These are phyloP conservation scores for Cordyceps militaris DNA, from an alignment of 2,329 filamentous ascomycete genomes.

Conservation along the genomic window DNA sequence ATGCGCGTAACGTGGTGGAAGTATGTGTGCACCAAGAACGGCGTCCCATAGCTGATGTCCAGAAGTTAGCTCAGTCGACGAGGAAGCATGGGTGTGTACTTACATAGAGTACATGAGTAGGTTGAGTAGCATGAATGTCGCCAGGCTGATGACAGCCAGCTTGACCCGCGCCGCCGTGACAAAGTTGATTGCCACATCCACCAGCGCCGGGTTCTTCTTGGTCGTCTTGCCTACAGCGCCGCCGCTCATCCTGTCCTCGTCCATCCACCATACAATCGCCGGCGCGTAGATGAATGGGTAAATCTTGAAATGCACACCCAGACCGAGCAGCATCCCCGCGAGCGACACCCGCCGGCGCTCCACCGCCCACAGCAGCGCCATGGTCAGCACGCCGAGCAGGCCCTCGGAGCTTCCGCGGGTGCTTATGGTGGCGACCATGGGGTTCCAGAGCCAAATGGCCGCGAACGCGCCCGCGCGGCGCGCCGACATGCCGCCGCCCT, in stretches of 20 bases:
- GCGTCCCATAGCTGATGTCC: conserved; percentile 59
- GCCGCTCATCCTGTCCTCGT: conserved; percentile 39
- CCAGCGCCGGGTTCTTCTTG: conserved; percentile 10
- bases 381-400: conserved; percentile 75
- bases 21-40: conserved; percentile 85
- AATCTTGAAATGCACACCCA: conserved; percentile 95
- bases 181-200: conserved; percentile 33
- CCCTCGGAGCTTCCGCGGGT: conserved; percentile 93
- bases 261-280: conserved; percentile 75
- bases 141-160: conserved; percentile 57
- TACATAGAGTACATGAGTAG: conserved; percentile 68
- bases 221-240: background rate
- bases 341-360: conserved; percentile 53
- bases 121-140: conserved; percentile 70
- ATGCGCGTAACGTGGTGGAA: conserved; percentile 87
- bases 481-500: conserved; percentile 34
- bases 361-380: conserved; percentile 76
- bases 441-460: conserved; percentile 88
- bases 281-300: conserved; percentile 95
- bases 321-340: conserved; percentile 68
- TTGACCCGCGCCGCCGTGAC: conserved; percentile 47
- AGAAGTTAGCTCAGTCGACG: conserved; percentile 1
- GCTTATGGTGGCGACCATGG: conserved; percentile 96
- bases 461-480: conserved; percentile 65
- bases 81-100: conserved; percentile 23